These are phyloP conservation scores for Lepidium sativum DNA, from an alignment of 345 rosid genomes.

Conservation along the genomic window DNA sequence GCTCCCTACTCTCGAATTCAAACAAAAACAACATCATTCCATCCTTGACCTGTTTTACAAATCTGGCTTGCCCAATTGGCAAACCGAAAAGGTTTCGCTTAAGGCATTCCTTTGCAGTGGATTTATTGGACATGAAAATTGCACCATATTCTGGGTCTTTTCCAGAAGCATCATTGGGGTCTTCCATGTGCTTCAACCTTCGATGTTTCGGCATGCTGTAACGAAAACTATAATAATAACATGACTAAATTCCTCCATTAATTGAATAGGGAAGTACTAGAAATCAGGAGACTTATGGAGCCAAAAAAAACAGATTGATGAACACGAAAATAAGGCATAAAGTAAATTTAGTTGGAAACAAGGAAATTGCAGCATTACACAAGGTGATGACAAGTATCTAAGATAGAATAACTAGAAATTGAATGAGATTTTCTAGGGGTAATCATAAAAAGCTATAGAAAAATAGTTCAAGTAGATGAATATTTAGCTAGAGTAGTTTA, in stretches of 20 bases:
- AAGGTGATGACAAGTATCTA: not conserved
- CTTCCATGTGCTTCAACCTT: conserved; percentile 21
- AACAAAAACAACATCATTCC: conserved; percentile 72
- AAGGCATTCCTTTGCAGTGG: conserved; percentile 44
- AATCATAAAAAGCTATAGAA: not conserved
- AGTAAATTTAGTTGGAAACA: not conserved
- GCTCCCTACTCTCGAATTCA: conserved; percentile 52
- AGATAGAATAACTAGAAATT: not conserved
- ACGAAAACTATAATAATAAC: conserved; percentile 23
- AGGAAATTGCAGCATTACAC: not conserved
- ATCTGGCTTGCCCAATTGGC: conserved; percentile 31
- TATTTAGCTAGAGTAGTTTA: no score
- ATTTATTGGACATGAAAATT: conserved; percentile 55
- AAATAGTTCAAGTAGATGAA: no score
- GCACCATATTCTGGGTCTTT: conserved; percentile 48
- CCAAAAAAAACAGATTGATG: not conserved
- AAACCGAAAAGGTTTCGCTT: conserved; percentile 46
- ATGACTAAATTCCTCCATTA: not conserved
- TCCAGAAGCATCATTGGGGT: conserved; percentile 25
- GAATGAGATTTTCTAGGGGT: not conserved
- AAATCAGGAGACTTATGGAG: not conserved
- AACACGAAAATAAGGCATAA: not conserved
- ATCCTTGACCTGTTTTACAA: conserved; percentile 54
- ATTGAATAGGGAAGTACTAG: not conserved
- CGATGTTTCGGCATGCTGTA: conserved; percentile 22